phyloP scores from a whole-genome alignment of 2,329 filamentous ascomycete species.

The Aspergillus sergii region DNA sequence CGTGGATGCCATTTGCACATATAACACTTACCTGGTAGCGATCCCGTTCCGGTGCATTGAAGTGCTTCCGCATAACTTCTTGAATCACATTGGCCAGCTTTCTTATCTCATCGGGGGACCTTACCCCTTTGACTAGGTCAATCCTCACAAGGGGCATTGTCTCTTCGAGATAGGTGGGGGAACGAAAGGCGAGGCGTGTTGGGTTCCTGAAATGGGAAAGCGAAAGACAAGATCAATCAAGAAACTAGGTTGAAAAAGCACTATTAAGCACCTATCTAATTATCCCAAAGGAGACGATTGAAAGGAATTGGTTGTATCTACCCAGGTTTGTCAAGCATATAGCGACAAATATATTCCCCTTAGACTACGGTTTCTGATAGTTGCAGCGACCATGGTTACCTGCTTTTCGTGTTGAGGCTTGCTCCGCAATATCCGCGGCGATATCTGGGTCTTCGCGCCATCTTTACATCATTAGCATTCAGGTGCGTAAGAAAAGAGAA shows the following conservation, averaged over 20 bases:
- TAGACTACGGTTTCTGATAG: too few relatives aligned
- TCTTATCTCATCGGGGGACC: slow-evolving; percentile 25
- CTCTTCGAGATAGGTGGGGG: neutral
- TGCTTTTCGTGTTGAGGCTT: neutral
- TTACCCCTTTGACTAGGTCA: slow-evolving; percentile 28
- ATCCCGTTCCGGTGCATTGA: slow-evolving; percentile 31
- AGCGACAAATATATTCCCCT: too few relatives aligned
- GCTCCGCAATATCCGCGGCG: neutral
- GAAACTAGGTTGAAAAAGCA: too few relatives aligned
- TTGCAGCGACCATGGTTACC: too few relatives aligned
- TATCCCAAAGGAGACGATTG: too few relatives aligned
- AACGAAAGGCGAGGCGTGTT: too few relatives aligned
- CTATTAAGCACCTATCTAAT: too few relatives aligned
- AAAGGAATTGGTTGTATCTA: too few relatives aligned
- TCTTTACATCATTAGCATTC: neutral
- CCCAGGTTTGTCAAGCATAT: too few relatives aligned
- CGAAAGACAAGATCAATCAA: too few relatives aligned
- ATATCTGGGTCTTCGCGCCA: neutral
- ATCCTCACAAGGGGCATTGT: slow-evolving; percentile 36
- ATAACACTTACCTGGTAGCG: slow-evolving; percentile 23
- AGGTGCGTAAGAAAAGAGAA: too few relatives aligned
- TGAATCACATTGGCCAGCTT: slow-evolving; percentile 30
- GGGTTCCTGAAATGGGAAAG: too few relatives aligned
- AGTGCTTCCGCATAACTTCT: slow-evolving; percentile 29
- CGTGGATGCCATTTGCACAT: neutral